Base-by-base conservation (phyloP, 2,329 filamentous ascomycete species). In the Leptographium lundbergii region DNA sequence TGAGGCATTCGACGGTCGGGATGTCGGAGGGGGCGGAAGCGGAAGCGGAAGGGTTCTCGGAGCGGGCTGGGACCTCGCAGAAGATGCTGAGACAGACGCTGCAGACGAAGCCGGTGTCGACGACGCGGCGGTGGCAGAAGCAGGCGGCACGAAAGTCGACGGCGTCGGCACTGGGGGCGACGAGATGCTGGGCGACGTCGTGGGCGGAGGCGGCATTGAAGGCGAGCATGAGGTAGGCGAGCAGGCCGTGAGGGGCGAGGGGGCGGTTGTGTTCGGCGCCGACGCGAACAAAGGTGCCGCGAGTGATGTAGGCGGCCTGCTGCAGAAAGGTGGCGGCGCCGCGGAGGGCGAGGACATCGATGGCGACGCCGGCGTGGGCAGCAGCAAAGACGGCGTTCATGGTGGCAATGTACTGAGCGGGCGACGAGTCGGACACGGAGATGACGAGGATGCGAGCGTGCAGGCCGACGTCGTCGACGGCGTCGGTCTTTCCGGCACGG, bases 341-440 rank as follows among this genome's bases (percentile, higher is more conserved):
- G 50, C 87, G 84, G 14, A 99, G 78, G 64, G 95, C 88, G 61
- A 95, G 81, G 39, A 96, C 92, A 71, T 99, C 94, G 67, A 99
- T 91, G 27, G 91, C 89, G 63, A 99, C 90, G 66, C 84, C 83
- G 59, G 91, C 81, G 63, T 92, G 86, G 67, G 95, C 89, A 61
- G 92, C 94, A 2, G 94, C 94, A 72, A 99, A 99, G 62, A 97
- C 95, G 66, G 87, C 84, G 74, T 99, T 99, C 94, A 99, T 99
- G 65, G 95, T 94, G 0, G 92, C 88, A 59, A 99, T 99, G 75
- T 99, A 99, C 72, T 97, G 88, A 6, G 91, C 85, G 0, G 95
- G 82, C 66, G 92, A 88, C 50, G 81, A 80, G 68, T 90, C 90
- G 54, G 89, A 95, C 5, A 96, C 91, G 54, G 89, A 95, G 58